phyloP scores from a whole-genome alignment of 805 yeast species.

The Citeromyces nyonsensis region DNA sequence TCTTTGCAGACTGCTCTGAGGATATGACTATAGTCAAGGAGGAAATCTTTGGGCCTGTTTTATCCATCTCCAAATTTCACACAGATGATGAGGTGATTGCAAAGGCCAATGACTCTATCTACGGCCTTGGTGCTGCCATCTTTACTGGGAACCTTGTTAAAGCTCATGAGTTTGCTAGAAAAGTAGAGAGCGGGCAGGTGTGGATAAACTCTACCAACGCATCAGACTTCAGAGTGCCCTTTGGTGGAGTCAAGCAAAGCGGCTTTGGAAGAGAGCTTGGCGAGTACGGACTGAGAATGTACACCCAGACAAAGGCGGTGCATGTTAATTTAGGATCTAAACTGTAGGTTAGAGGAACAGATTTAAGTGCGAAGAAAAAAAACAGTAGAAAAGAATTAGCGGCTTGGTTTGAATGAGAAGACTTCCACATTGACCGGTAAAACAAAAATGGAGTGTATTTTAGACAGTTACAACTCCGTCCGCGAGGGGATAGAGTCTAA shows the following conservation, averaged over 20 bases:
- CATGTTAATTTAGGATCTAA: constrained; percentile 40
- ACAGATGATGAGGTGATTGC: constrained; percentile 49
- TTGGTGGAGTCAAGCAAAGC: constrained; percentile 55
- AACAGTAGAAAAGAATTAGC: too few species aligned
- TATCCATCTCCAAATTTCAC: constrained; percentile 48
- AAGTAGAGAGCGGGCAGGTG: constrained; percentile 51
- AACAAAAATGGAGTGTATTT: too few species aligned
- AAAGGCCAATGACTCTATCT: constrained; percentile 52
- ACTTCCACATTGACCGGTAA: too few species aligned
- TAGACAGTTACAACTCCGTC: too few species aligned
- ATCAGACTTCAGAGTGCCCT: constrained; percentile 40
- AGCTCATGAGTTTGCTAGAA: constrained; percentile 45
- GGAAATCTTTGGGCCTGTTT: constrained; percentile 76
- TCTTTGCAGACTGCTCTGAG: constrained; percentile 54
- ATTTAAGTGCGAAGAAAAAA: too few species aligned
- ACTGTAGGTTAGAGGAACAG: too few species aligned
- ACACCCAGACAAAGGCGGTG: constrained; percentile 52
- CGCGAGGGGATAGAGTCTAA: too few species aligned
- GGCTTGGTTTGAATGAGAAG: too few species aligned
- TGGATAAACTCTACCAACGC: constrained; percentile 49
- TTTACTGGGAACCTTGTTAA: constrained; percentile 49
- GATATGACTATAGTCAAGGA: constrained; percentile 51
- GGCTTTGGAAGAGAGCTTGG: constrained; percentile 61
- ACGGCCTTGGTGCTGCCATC: constrained; percentile 70
- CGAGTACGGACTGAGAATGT: constrained; percentile 43